Conservation (phyloP, 2,329 filamentous ascomycete genomes). For the Paraconiothyrium brasiliense region DNA sequence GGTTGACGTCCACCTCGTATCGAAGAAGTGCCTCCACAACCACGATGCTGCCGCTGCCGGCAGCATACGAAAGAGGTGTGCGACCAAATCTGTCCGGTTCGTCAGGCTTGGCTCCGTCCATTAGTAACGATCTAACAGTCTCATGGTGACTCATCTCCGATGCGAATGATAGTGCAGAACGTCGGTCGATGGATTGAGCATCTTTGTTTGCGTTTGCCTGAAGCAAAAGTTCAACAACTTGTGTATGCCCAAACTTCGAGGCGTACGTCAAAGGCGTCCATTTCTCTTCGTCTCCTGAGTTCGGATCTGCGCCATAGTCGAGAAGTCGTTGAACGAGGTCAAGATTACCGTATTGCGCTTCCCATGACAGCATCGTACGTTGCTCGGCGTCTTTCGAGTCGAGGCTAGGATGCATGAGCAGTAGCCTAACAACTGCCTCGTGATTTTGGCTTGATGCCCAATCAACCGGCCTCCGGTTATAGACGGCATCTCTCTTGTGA, state of each 20-base stretch:
- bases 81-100: background rate
- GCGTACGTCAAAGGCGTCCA: constrained; percentile 3
- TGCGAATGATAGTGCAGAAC: constrained; percentile 9
- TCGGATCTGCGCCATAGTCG: constrained; percentile 2
- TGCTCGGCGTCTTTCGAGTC: constrained; percentile 8
- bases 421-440: background rate
- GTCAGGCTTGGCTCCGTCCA: background rate
- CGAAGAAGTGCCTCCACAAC: constrained; percentile 6
- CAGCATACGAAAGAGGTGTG: constrained; percentile 7
- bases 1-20: background rate
- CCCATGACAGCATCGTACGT: constrained; percentile 8
- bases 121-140: background rate
- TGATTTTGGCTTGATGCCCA: background rate
- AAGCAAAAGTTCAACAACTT: constrained; percentile 9
- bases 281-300: background rate
- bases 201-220: background rate
- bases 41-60: constrained; percentile 4
- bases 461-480: background rate
- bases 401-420: constrained; percentile 2
- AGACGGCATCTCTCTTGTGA: background rate
- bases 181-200: background rate
- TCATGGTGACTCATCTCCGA: background rate
- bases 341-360: constrained; percentile 3
- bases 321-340: background rate
- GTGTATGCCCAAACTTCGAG: background rate